Evolutionary conservation across 2,329 filamentous ascomycete genomes (phyloP).

Genomic region (Sphaerulina vaccinii): DNA sequence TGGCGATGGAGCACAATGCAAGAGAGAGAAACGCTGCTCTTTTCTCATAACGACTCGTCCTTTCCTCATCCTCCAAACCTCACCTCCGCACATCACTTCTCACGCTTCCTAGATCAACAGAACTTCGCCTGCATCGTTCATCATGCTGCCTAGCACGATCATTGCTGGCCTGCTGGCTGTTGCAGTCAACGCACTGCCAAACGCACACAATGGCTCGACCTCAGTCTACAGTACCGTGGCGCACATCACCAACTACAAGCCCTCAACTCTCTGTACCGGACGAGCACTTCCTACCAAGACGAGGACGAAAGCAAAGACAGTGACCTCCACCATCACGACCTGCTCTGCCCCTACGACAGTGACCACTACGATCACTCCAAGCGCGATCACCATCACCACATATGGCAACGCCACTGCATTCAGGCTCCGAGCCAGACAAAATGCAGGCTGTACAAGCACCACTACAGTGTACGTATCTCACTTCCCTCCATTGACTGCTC

Average conservation of each 20-base stretch:
- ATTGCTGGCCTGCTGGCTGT: constrained; percentile 14
- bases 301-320: constrained; percentile 18
- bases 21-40: not conserved
- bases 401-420: constrained; percentile 8
- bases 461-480: constrained; percentile 22
- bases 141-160: constrained; percentile 15
- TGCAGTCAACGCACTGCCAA: constrained; percentile 6
- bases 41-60: not conserved
- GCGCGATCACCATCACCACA: constrained; percentile 18
- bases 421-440: constrained; percentile 4
- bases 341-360: constrained; percentile 18
- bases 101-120: not conserved
- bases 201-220: constrained; percentile 9
- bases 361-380: constrained; percentile 25
- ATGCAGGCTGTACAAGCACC: constrained; percentile 21
- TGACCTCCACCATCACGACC: constrained; percentile 24
- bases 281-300: constrained; percentile 20
- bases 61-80: not conserved
- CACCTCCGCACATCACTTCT: not conserved
- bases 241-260: constrained; percentile 26
- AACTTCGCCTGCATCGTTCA: not conserved
- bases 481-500: not conserved
- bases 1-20: constrained; percentile 5
- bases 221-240: constrained; percentile 20
- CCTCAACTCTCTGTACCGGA: constrained; percentile 6